Evolutionary conservation across 2,329 filamentous ascomycete species (phyloP).

Genomic region (Trichoderma sp.): DNA sequence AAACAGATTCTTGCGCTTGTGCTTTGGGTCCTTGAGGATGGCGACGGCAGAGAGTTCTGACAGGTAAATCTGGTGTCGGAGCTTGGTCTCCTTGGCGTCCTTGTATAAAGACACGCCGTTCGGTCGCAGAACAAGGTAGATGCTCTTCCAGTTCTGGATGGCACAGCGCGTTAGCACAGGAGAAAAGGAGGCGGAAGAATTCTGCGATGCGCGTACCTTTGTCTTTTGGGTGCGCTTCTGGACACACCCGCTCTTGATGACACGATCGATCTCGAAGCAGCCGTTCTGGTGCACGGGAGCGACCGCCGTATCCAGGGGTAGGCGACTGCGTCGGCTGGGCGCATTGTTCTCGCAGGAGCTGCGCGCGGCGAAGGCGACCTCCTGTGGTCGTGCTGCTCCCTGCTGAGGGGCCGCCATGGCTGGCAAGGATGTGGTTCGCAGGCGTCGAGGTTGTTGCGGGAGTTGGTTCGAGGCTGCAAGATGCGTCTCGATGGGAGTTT

Average conservation of each 20-base stretch:
- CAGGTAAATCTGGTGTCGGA: conserved; percentile 84
- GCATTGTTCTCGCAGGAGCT: conserved; percentile 11
- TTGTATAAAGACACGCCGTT: conserved; percentile 93
- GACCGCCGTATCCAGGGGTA: conserved; percentile 17
- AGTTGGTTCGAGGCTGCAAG: neutral
- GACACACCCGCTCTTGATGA: conserved; percentile 85
- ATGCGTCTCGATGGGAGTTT: conserved; percentile 18
- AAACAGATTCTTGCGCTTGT: conserved; percentile 84
- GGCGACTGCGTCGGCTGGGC: conserved; percentile 23
- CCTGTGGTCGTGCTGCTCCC: conserved; percentile 21
- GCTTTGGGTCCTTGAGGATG: conserved; percentile 83
- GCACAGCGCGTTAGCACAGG: conserved; percentile 28
- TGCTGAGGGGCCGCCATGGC: conserved; percentile 22
- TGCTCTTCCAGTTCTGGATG: conserved; percentile 81
- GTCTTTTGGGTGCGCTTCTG: conserved; percentile 91
- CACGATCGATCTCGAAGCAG: conserved; percentile 92
- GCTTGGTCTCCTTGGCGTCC: conserved; percentile 82
- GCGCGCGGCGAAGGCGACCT: neutral
- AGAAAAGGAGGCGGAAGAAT: conserved; percentile 1
- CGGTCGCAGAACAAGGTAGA: conserved; percentile 86
- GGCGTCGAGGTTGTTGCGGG: neutral
- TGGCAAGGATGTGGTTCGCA: conserved; percentile 11
- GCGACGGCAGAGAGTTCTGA: conserved; percentile 91
- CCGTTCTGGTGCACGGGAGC: conserved; percentile 82
- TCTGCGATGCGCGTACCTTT: conserved; percentile 61